A percentile compares a stretch with the other conserved stretches of the same genome.
phyloP scores from a whole-genome alignment of 176 grass and related monocot species.

The Rhynchospora breviuscula region DNA sequence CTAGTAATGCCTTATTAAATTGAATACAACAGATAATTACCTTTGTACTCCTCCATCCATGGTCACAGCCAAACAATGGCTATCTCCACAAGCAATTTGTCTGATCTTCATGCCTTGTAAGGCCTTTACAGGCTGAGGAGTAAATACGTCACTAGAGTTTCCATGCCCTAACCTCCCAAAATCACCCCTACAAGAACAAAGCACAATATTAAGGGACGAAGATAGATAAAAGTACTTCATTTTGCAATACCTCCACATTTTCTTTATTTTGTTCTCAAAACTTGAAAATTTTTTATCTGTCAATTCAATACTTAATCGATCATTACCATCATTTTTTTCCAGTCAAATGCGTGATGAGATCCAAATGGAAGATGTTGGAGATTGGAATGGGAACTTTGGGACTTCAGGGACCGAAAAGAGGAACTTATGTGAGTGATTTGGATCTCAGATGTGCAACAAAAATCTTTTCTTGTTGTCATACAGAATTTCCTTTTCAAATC shows the following conservation, averaged over 20 bases:
- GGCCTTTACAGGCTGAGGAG: slow-evolving; percentile 80
- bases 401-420: no score
- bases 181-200: slow-evolving; percentile 51
- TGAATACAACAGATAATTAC: slow-evolving; percentile 24
- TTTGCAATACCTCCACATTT: not conserved
- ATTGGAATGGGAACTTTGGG: not conserved
- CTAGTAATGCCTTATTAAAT: not conserved
- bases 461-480: not conserved
- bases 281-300: not conserved
- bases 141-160: slow-evolving; percentile 93
- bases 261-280: not conserved
- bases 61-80: slow-evolving; percentile 94
- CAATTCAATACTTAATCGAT: not conserved
- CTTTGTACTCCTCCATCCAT: slow-evolving; percentile 75
- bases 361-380: not conserved
- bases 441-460: not conserved
- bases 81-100: slow-evolving; percentile 95
- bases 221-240: not conserved
- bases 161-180: slow-evolving; percentile 93
- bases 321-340: not conserved
- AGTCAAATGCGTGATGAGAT: not conserved
- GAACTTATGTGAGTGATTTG: no score
- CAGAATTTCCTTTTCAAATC: not conserved
- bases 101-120: slow-evolving; percentile 88
- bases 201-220: not conserved